Conservation (phyloP, 495 filamentous ascomycete genomes). For the Glutinoglossum americanum region DNA sequence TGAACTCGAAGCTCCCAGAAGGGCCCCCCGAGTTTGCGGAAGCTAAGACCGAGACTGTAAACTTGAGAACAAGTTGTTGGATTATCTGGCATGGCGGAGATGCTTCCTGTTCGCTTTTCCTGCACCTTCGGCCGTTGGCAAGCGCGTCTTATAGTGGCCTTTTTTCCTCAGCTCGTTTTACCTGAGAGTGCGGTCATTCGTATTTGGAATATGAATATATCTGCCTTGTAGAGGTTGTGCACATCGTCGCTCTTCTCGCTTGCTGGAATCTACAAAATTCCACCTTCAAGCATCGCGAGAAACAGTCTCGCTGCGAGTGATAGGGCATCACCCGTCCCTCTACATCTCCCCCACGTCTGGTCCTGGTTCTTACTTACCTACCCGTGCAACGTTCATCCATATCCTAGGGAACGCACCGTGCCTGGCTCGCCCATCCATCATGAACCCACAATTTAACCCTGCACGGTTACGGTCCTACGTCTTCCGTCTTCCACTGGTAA, state of each 20-base stretch:
- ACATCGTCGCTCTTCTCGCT: neutral
- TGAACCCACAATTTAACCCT: conserved; percentile 5
- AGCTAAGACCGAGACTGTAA: neutral
- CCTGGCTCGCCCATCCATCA: neutral
- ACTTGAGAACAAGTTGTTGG: neutral
- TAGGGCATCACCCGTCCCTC: neutral
- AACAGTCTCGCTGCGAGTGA: too few species aligned
- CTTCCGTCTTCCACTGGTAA: conserved; percentile 70
- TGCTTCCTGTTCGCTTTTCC: neutral
- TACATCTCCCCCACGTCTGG: too few species aligned
- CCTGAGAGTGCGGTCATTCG: neutral
- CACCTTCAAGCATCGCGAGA: too few species aligned
- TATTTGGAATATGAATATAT: neutral
- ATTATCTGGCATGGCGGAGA: neutral
- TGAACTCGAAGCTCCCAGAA: neutral
- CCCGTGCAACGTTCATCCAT: neutral
- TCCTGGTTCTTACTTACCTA: neutral
- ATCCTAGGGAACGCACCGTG: neutral
- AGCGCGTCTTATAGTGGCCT: neutral
- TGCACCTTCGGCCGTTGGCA: neutral
- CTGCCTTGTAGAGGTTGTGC: neutral
- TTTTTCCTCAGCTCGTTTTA: neutral
- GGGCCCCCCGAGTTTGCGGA: neutral
- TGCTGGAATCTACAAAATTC: too few species aligned
- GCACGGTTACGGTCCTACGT: conserved; percentile 37